These are phyloP conservation scores for Solanum paucissectum DNA, from an alignment of 257 asterid genomes.

Conservation along the genomic window DNA sequence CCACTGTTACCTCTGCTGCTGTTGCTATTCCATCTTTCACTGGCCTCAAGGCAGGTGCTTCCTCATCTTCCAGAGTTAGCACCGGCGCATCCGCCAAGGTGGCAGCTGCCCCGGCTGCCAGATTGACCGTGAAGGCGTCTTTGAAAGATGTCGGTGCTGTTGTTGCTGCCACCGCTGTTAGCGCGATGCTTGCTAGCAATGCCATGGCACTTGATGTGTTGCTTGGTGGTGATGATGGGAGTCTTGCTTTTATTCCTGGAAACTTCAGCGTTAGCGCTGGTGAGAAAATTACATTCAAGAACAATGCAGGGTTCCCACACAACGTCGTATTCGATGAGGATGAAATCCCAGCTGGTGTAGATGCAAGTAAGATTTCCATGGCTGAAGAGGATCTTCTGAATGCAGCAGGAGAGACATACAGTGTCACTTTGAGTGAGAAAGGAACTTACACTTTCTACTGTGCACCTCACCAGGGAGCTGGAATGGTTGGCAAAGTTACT, in stretches of 20 bases:
- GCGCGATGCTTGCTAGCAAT: constrained; percentile 51
- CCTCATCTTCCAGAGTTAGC: constrained; percentile 25
- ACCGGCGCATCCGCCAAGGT: constrained; percentile 6
- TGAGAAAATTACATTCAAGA: constrained; percentile 65
- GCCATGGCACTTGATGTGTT: constrained; percentile 52
- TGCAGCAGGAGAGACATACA: constrained; percentile 50
- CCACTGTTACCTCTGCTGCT: constrained; percentile 59
- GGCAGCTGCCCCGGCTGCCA: constrained; percentile 19
- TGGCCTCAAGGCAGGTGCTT: constrained; percentile 35
- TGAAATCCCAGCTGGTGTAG: constrained; percentile 68
- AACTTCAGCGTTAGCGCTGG: constrained; percentile 48
- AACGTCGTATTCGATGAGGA: constrained; percentile 84
- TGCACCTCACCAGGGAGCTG: constrained; percentile 75
- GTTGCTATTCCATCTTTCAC: constrained; percentile 69
- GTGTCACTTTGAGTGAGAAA: constrained; percentile 61
- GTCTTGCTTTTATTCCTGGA: constrained; percentile 45
- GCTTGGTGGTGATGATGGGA: constrained; percentile 57
- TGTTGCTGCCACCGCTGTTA: constrained; percentile 60
- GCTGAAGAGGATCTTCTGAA: constrained; percentile 47
- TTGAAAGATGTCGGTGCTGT: constrained; percentile 53
- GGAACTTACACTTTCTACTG: constrained; percentile 87
- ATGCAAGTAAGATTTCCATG: constrained; percentile 66
- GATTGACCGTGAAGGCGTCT: constrained; percentile 42
- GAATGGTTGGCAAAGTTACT: constrained; percentile 73
- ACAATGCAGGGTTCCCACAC: constrained; percentile 89